Conservation (phyloP, 164 flowering plant genomes). For the Magnolia sinica region DNA sequence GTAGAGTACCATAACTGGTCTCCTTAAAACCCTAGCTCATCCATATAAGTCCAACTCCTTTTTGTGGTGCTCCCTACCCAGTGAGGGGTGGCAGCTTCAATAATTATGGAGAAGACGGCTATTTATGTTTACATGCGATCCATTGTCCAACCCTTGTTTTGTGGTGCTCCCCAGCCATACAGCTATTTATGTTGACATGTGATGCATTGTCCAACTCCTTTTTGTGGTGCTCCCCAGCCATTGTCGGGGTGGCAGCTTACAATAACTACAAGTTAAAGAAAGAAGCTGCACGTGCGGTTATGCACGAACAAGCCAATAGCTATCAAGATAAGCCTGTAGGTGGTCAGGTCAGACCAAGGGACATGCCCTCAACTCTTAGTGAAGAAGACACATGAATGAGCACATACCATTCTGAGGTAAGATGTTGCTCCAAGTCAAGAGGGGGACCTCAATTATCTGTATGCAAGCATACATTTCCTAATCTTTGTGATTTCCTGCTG, state of each 20-base stretch:
- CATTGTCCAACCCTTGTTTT: neutral
- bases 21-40: too few species aligned
- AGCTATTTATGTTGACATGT: neutral
- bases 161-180: neutral
- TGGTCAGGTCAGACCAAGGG: constrained; percentile 27
- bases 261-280: constrained; percentile 85
- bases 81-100: too few species aligned
- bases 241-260: constrained; percentile 91
- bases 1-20: too few species aligned
- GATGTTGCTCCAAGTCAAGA: neutral
- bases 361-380: constrained; percentile 25
- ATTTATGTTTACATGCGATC: neutral
- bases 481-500: neutral
- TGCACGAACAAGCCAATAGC: constrained; percentile 14
- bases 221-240: constrained; percentile 48
- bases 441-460: neutral
- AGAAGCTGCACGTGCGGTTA: constrained; percentile 50
- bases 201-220: neutral
- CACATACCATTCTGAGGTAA: neutral
- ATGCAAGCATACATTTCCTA: neutral
- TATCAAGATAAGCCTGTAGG: constrained; percentile 21
- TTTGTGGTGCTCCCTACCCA: too few species aligned
- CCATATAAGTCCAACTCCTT: too few species aligned
- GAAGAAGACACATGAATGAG: constrained; percentile 6
- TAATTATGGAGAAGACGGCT: too few species aligned